Percentiles rank a stretch among this genome's conserved stretches.
Evolutionary conservation across 305 asterid genomes (phyloP).

Genomic region (Fraxinus latifolia): DNA sequence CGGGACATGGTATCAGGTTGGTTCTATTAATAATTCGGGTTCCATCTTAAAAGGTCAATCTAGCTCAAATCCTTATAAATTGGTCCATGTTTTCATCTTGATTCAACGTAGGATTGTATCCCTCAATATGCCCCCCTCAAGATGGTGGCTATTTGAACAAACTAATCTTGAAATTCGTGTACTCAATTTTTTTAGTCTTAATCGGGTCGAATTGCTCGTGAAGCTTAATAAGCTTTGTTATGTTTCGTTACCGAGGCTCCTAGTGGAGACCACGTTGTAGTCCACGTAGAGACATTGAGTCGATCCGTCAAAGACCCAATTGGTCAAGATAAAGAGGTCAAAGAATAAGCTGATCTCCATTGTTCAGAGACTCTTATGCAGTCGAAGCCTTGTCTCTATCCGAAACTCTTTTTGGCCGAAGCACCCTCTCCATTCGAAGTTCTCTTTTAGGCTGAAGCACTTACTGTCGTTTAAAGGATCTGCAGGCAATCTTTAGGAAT

Average conservation of each 20-base stretch:
- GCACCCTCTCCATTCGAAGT: no score
- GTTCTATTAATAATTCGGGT: background rate
- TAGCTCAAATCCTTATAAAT: background rate
- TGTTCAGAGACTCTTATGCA: background rate
- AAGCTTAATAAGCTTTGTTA: background rate
- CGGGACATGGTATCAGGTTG: slow-evolving; percentile 71
- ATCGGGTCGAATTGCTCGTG: background rate
- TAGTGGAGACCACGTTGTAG: background rate
- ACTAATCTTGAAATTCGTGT: background rate
- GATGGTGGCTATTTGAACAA: background rate
- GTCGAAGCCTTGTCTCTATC: background rate
- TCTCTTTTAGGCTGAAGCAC: background rate
- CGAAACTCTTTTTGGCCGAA: background rate
- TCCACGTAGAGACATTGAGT: background rate
- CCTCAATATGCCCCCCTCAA: background rate
- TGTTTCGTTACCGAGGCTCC: background rate
- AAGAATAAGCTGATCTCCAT: background rate
- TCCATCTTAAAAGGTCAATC: no score
- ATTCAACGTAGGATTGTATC: background rate
- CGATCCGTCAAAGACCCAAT: no score
- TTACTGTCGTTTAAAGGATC: background rate
- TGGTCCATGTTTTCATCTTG: background rate
- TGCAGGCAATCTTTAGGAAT: background rate
- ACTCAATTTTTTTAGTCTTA: background rate
- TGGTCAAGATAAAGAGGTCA: background rate